Conservation (phyloP, 2,329 filamentous ascomycete species). For the Microdochium paspali region DNA sequence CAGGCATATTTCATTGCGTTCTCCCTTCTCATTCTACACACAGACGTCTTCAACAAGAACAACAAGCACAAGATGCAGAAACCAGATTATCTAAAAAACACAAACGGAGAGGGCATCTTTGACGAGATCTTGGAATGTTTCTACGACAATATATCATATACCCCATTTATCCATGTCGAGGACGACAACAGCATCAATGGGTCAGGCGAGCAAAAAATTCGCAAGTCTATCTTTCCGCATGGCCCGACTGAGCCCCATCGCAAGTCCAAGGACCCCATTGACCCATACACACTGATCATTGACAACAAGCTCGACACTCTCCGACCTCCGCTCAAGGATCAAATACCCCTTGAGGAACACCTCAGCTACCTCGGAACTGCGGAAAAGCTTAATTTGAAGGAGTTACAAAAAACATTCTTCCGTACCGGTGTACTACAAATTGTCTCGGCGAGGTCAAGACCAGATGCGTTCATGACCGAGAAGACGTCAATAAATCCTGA, state of each 20-base stretch:
- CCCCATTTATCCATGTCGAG: conserved; percentile 95
- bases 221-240: conserved; percentile 59
- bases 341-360: conserved; percentile 84
- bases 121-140: conserved; percentile 92
- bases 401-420: conserved; percentile 82
- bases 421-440: conserved; percentile 90
- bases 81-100: conserved; percentile 89
- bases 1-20: conserved; percentile 99
- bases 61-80: conserved; percentile 99
- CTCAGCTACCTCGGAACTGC: conserved; percentile 80
- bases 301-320: conserved; percentile 79
- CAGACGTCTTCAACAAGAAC: conserved; percentile 99
- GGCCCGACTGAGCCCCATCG: conserved; percentile 54
- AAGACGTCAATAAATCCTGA: conserved; percentile 76
- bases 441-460: conserved; percentile 83
- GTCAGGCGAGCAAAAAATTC: conserved; percentile 55
- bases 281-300: conserved; percentile 90
- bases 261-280: conserved; percentile 74
- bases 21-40: conserved; percentile 90
- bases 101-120: conserved; percentile 81
- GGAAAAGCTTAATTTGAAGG: conserved; percentile 65
- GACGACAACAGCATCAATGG: conserved; percentile 71
- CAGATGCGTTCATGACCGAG: conserved; percentile 90
- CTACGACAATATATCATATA: conserved; percentile 98
- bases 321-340: conserved; percentile 80